Conservation (phyloP, 2,329 filamentous ascomycete genomes). For the Teratosphaeria viscida region DNA sequence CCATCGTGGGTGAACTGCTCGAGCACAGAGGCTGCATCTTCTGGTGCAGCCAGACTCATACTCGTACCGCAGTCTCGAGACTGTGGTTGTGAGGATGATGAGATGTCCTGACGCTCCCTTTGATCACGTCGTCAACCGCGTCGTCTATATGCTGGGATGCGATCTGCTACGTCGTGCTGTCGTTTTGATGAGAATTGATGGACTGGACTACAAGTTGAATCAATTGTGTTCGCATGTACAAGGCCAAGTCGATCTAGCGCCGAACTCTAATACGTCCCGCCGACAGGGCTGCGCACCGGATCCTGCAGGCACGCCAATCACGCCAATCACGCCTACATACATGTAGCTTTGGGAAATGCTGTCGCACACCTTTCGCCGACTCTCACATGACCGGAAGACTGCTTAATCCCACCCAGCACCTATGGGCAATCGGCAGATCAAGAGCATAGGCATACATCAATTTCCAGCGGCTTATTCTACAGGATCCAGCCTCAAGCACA, state of each 20-base stretch:
- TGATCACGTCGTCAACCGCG: neutral
- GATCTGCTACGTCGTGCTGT: neutral
- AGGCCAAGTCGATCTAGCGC: neutral
- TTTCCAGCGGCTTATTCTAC: neutral
- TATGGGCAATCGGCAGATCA: neutral
- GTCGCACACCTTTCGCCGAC: neutral
- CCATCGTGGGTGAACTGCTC: slow-evolving; percentile 68
- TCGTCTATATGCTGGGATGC: neutral
- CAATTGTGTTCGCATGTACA: neutral
- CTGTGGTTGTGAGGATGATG: neutral
- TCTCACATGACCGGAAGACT: neutral
- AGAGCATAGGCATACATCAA: neutral
- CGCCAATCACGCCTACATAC: neutral
- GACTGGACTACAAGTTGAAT: neutral
- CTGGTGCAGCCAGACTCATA: slow-evolving; percentile 35
- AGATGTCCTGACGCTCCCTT: neutral
- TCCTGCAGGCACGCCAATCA: neutral
- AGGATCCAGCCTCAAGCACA: neutral
- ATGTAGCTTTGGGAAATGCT: neutral
- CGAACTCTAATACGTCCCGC: neutral
- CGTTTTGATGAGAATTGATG: neutral
- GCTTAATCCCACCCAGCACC: neutral
- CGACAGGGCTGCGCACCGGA: neutral
- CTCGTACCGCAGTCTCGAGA: neutral
- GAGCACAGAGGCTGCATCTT: slow-evolving; percentile 59